phyloP scores from a whole-genome alignment of 2,329 filamentous ascomycete species.

The Phialophora expanda region DNA sequence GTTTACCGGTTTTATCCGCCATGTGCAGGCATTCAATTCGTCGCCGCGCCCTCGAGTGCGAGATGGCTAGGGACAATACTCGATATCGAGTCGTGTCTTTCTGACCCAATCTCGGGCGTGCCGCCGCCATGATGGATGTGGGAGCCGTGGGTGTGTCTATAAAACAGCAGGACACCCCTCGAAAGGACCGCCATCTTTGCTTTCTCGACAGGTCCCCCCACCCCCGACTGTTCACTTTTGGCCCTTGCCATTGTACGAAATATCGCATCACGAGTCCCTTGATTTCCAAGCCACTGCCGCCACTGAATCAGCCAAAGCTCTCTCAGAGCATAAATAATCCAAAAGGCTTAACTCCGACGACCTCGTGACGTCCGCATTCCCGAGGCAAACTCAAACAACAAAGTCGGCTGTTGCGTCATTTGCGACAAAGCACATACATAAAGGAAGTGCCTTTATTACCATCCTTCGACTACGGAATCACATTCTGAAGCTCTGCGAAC shows the following conservation, averaged over 20 bases:
- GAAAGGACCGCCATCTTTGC: constrained; percentile 1
- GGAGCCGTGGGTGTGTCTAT: constrained; percentile 22
- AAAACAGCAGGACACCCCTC: constrained; percentile 23
- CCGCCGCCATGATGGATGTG: constrained; percentile 7
- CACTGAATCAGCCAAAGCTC: constrained; percentile 14
- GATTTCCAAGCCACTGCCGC: constrained; percentile 19
- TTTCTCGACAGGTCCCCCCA: neutral
- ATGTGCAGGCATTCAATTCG: constrained; percentile 29
- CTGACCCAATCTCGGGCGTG: constrained; percentile 14
- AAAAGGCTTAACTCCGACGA: constrained; percentile 16
- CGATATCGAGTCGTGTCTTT: constrained; percentile 24
- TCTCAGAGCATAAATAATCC: constrained; percentile 2
- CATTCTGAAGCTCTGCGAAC: neutral
- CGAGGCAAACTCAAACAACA: constrained; percentile 27
- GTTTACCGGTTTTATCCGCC: constrained; percentile 32
- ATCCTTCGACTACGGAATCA: neutral
- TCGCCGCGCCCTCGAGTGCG: constrained; percentile 2
- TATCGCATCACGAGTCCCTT: constrained; percentile 10
- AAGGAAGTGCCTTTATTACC: constrained; percentile 19
- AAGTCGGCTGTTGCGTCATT: constrained; percentile 31
- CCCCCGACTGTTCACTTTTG: neutral
- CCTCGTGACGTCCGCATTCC: constrained; percentile 27
- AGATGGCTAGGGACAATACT: neutral
- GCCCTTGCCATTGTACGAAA: constrained; percentile 9
- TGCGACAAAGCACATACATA: constrained; percentile 30